Base-by-base conservation (phyloP, 805 yeast genomes). In the Barnettozyma sp. region DNA sequence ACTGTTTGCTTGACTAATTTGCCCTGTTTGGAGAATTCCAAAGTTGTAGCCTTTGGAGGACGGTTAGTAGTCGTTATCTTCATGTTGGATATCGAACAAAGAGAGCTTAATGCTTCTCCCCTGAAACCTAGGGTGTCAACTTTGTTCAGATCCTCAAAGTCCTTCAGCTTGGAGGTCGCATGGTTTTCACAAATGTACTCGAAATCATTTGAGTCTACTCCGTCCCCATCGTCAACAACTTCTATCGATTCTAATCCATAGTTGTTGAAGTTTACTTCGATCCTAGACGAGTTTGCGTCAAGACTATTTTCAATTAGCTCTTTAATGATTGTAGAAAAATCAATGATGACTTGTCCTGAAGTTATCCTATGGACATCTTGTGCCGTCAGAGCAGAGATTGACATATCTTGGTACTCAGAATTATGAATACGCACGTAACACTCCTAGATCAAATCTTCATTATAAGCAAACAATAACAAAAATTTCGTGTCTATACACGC, bases 271-370 rank as follows among this genome's bases (percentile, higher is more conserved):
- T 63, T 62, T 12, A 90, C 62, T 33, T 85, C 94, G 21, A 92
- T 66, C 35, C 71, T 73, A 0, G 72, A 65, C 8, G 92, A 71
- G 16, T 68, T 57, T 0, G 97, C 92, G 60, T 92, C 98, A 6
- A 90, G 61, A 21, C 92, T 64, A 54, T 90, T 90, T 50, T 90
- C 98, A 3, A 92, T 67, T 2, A 88, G 60, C 55, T 90, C 98
- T 53, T 90, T 90, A 21, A 82, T 77, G 0, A 84, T 82, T 0
- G 90, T 76, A 0, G 74, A 65, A 28, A 92, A 59, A 48, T 84
- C 95, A 5, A 78, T 72, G 10, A 92, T 82, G 11, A 92, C 97
- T 56, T 92, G 98, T 0, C 96, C 96, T 0, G 97, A 85, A 0
- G 96, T 86, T 39, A 90, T 75, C 40, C 70, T 66, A 45, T 82